Evolutionary conservation across 1,139 yeast species (phyloP).

Genomic region (Pichia terricola): DNA sequence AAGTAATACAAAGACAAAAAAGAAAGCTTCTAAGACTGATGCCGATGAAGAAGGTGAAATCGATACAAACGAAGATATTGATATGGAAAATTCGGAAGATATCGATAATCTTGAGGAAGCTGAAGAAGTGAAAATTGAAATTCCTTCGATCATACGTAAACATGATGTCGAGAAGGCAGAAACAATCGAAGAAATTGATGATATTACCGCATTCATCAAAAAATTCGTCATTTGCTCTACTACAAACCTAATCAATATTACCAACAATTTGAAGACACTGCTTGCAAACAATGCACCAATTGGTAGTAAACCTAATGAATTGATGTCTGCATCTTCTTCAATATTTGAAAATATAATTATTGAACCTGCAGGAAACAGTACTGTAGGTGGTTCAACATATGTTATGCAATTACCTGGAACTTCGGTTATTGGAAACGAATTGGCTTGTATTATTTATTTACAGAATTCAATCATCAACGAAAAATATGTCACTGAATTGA

Average conservation of each 20-base stretch:
- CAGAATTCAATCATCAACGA: conserved; percentile 18
- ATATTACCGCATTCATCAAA: conserved; percentile 17
- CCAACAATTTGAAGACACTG: conserved; percentile 2
- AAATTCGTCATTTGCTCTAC: conserved; percentile 10
- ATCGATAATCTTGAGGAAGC: background rate
- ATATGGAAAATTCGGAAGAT: background rate
- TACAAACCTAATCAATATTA: conserved; percentile 3
- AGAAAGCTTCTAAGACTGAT: background rate
- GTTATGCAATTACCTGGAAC: conserved; percentile 17
- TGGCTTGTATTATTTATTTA: conserved; percentile 17
- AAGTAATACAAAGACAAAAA: background rate
- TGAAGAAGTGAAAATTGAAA: background rate
- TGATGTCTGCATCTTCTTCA: conserved; percentile 2
- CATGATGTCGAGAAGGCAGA: conserved; percentile 17
- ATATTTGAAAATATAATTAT: conserved; percentile 16
- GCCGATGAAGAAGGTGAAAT: conserved; percentile 7
- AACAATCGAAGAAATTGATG: conserved; percentile 15
- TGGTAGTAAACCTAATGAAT: background rate
- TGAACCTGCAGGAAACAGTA: conserved; percentile 18
- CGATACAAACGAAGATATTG: background rate
- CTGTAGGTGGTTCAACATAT: conserved; percentile 17
- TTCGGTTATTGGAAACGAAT: conserved; percentile 20
- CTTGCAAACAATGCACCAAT: background rate
- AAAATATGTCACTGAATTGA: conserved; percentile 19
- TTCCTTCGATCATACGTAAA: conserved; percentile 14